Base-by-base conservation (phyloP, 176 grass and related monocot species). In the Oryza longistaminata region DNA sequence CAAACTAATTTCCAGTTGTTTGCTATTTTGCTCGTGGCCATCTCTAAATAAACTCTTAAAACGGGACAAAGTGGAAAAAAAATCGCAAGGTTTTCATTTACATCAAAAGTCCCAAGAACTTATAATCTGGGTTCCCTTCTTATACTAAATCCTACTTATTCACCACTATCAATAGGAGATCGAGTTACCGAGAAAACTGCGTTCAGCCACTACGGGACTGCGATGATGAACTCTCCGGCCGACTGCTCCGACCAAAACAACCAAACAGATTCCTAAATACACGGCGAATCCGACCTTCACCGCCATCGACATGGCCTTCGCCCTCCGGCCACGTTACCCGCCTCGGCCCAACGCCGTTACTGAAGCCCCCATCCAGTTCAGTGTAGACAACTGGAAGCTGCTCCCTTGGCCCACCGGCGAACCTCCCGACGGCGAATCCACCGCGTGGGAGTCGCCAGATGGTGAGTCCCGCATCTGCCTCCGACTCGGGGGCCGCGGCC, bases 381-480 rank as follows among this genome's bases (percentile, higher is more conserved):
- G 92, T 94, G 92, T 87, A 94, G 24, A 94, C 92, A 12, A 89
- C 89, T 3, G 92, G 92, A 34, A 94, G 81, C 76, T 88, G 89
- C 73, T 94, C 89, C 27, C 85, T 89, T 17, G 84, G 87, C 4
- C 90, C 92, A 7, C 89, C 89, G 3, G 90, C 48, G 34, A 92
- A 94, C 87, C 92, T 94, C 14, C 92, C 92, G 0, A 94, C 89
- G 0, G 89, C 87, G 37, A 94, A 94, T 39, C 92, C 92, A 27
- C 92, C 92, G 29, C 89, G 87, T 6, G 92, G 92, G 68, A 94
- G 92, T 11, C 92, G 85, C 92, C 92, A 94, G 65, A 94, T 91
- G 76, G 92, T 94, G 48, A 94, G 90, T 0, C 92, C 92, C 4
- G 90, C 89, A 55, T 90, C 85, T 25, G 77, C 68, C 69, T 75